Evolutionary conservation across 192 early-diverging fungal species (phyloP).

Genomic region (Helicostylum pulchrum): DNA sequence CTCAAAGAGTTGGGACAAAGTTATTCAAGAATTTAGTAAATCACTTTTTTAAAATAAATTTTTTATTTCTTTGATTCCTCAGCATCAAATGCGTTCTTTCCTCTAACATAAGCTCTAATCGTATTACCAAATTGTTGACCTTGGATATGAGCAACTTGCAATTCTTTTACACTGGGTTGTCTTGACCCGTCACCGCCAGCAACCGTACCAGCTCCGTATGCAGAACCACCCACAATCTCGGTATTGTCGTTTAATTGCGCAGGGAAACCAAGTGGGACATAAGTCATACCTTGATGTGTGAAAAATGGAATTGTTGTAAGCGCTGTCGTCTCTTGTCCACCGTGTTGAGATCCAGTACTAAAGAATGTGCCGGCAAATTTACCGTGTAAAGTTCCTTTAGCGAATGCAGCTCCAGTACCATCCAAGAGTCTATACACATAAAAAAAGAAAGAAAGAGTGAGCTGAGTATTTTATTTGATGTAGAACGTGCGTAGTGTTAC

Average conservation of each 20-base stretch:
- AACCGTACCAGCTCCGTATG: conserved; percentile 49
- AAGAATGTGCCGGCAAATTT: conserved; percentile 43
- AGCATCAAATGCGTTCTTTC: conserved; percentile 13
- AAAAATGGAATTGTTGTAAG: conserved; percentile 35
- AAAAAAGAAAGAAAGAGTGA: too few species aligned
- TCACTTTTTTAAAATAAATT: too few species aligned
- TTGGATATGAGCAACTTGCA: conserved; percentile 23
- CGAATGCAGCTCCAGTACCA: conserved; percentile 44
- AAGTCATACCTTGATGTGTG: conserved; percentile 50
- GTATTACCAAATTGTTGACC: conserved; percentile 24
- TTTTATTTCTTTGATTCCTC: not conserved
- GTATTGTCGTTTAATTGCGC: conserved; percentile 33
- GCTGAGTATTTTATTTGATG: not conserved
- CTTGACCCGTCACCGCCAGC: conserved; percentile 18
- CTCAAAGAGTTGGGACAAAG: too few species aligned
- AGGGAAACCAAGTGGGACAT: conserved; percentile 47
- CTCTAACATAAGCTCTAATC: conserved; percentile 1
- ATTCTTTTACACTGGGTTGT: conserved; percentile 11
- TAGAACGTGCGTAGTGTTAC: not conserved
- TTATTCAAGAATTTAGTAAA: too few species aligned
- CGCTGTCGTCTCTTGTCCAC: conserved; percentile 48
- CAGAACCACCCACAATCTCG: conserved; percentile 52
- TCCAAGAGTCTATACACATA: conserved; percentile 30
- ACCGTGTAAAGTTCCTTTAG: conserved; percentile 34
- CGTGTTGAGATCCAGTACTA: conserved; percentile 32